phyloP scores from a whole-genome alignment of 768 basidiomycete species.

The Calvatia gigantea region DNA sequence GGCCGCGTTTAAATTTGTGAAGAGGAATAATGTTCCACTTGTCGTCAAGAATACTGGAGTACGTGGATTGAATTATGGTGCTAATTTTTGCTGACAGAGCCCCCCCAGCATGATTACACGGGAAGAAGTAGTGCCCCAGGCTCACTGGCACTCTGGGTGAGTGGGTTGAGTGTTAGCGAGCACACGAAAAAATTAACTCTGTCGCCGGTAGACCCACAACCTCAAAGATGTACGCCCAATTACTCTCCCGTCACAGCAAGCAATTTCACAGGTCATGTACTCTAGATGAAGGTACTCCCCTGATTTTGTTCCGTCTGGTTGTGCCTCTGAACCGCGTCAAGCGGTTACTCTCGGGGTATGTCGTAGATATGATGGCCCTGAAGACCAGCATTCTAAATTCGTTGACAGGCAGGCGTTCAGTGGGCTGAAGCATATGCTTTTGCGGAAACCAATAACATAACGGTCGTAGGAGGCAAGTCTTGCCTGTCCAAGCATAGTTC shows the following conservation, averaged over 20 bases:
- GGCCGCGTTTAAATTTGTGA: conserved; percentile 42
- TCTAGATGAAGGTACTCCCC: conserved; percentile 32
- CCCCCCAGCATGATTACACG: conserved; percentile 42
- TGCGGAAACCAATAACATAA: conserved; percentile 41
- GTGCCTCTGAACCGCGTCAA: conserved; percentile 16
- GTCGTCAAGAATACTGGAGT: conserved; percentile 53
- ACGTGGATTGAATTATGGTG: conserved; percentile 15
- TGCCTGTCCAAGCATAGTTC: background rate
- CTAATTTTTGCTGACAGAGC: background rate
- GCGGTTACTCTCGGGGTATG: conserved; percentile 37
- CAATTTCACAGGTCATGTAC: background rate
- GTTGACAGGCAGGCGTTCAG: conserved; percentile 39
- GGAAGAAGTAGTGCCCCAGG: conserved; percentile 43
- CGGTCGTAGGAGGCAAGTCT: conserved; percentile 37
- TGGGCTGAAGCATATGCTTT: conserved; percentile 41
- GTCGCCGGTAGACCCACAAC: conserved; percentile 31
- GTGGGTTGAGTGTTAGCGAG: conserved; percentile 2
- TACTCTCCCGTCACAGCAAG: background rate
- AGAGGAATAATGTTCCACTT: conserved; percentile 33
- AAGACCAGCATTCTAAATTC: background rate
- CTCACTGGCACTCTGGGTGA: conserved; percentile 44
- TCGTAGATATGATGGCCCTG: background rate
- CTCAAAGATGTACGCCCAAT: conserved; percentile 29
- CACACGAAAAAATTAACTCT: background rate
- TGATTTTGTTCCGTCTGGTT: conserved; percentile 33